Evolutionary conservation across 2,329 filamentous ascomycete species (phyloP).

Genomic region (Cadophora gregata): DNA sequence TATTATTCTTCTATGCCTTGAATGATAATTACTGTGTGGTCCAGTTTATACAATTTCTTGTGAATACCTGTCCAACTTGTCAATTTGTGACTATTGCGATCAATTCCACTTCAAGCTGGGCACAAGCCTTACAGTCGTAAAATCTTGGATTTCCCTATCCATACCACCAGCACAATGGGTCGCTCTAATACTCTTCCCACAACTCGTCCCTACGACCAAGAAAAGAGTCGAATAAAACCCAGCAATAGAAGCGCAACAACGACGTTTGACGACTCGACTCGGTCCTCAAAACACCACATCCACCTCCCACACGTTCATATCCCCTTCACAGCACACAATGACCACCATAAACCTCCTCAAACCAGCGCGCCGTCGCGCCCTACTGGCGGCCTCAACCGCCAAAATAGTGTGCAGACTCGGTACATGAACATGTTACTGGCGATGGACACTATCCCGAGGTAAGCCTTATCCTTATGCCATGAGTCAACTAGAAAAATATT

Average conservation of each 20-base stretch:
- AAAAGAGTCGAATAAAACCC: conserved; percentile 27
- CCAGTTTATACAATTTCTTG: background rate
- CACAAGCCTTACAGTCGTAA: background rate
- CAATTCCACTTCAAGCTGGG: background rate
- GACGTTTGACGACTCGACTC: background rate
- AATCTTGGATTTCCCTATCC: background rate
- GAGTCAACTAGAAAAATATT: too few species aligned
- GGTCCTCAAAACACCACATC: conserved; percentile 20
- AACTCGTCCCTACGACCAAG: conserved; percentile 17
- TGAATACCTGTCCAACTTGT: background rate
- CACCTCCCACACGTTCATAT: conserved; percentile 20
- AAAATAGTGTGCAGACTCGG: conserved; percentile 38
- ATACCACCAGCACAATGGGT: conserved; percentile 22
- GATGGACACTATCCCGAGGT: conserved; percentile 39
- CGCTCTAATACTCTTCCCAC: conserved; percentile 31
- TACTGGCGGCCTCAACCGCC: conserved; percentile 18
- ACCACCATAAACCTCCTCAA: conserved; percentile 14
- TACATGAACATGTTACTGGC: conserved; percentile 42
- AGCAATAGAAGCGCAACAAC: conserved; percentile 19
- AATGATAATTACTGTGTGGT: background rate
- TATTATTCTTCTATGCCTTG: background rate
- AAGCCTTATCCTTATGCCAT: too few species aligned
- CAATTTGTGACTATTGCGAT: background rate
- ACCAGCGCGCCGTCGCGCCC: conserved; percentile 14
- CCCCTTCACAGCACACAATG: conserved; percentile 17